Evolutionary conservation across 2,329 filamentous ascomycete species (phyloP), one percentile per base, ranked within the genome.

Genomic region (Raffaelea arxii): DNA sequence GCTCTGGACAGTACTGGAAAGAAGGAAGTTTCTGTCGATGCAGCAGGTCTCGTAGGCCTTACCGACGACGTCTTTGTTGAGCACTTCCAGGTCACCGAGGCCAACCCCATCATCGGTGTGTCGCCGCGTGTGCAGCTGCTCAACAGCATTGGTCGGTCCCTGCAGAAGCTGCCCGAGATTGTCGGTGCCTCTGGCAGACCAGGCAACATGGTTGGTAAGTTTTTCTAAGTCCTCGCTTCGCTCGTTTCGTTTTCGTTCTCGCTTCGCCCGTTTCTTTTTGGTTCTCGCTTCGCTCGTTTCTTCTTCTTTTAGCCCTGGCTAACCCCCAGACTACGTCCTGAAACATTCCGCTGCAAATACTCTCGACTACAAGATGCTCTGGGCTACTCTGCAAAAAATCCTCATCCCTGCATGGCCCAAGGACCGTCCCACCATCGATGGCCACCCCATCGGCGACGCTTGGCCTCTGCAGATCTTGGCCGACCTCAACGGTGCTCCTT

Each of bases 391-490:
- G 2, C 71, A 75, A 45, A 57, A 49, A 1, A 55, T 70, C 1
- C 59, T 75, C 10, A 66, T 75, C 1, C 72, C 72, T 0, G 60
- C 65, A 1, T 75, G 72, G 72, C 71, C 72, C 2, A 61, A 62
- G 6, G 61, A 71, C 38, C 66, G 72, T 1, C 88, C 86, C 0
- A 58, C 56, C 1, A 53, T 74, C 4, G 53, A 59, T 1, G 68
- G 65, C 5, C 50, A 57, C 2, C 68, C 71, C 0, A 64, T 75
- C 14, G 71, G 71, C 2, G 71, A 75, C 50, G 71, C 71, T 5
- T 75, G 72, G 71, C 70, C 70, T 4, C 56, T 75, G 1, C 49
- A 52, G 4, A 50, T 59, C 73, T 4, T 89, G 84, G 84, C 82
- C 89, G 21, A 39, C 11, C 22, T 6, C 3, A 59, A 84, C 75